These are phyloP conservation scores for Trichoderma endophyticum DNA, from an alignment of 2,329 filamentous ascomycete genomes.

Conservation along the genomic window DNA sequence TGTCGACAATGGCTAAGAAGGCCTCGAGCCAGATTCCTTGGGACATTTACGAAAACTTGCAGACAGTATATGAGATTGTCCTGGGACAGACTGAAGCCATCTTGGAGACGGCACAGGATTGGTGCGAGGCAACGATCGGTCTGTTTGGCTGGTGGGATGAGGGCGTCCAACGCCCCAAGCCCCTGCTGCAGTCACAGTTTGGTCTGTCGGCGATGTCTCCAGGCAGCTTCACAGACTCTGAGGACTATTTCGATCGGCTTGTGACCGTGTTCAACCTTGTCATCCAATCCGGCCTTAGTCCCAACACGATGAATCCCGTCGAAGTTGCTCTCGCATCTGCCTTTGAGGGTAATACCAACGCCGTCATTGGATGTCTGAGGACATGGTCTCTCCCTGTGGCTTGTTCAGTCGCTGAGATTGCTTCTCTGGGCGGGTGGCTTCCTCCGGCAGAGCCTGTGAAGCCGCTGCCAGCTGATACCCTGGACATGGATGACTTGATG, in stretches of 20 bases:
- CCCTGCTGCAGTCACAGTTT: constrained; percentile 39
- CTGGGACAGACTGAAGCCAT: constrained; percentile 75
- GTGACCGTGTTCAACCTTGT: constrained; percentile 67
- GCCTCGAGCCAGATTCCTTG: constrained; percentile 86
- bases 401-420: constrained; percentile 76
- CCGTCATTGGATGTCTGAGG: constrained; percentile 69
- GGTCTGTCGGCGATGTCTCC: constrained; percentile 32
- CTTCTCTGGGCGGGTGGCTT: constrained; percentile 80
- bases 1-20: constrained; percentile 67
- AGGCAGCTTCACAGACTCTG: constrained; percentile 49
- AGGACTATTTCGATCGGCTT: constrained; percentile 72
- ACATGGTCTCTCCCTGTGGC: constrained; percentile 79
- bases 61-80: constrained; percentile 75
- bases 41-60: constrained; percentile 83
- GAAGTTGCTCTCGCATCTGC: constrained; percentile 80
- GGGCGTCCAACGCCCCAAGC: constrained; percentile 50
- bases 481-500: constrained; percentile 82
- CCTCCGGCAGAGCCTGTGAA: constrained; percentile 42
- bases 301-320: constrained; percentile 71
- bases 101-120: constrained; percentile 75
- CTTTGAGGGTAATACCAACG: constrained; percentile 78
- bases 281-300: constrained; percentile 66
- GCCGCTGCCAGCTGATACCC: constrained; percentile 57
- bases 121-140: constrained; percentile 83
- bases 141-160: constrained; percentile 93